A percentile compares a stretch with the other conserved stretches of the same genome.
Evolutionary conservation across 257 asterid genomes (phyloP).

Genomic region (Eustoma russellianum): DNA sequence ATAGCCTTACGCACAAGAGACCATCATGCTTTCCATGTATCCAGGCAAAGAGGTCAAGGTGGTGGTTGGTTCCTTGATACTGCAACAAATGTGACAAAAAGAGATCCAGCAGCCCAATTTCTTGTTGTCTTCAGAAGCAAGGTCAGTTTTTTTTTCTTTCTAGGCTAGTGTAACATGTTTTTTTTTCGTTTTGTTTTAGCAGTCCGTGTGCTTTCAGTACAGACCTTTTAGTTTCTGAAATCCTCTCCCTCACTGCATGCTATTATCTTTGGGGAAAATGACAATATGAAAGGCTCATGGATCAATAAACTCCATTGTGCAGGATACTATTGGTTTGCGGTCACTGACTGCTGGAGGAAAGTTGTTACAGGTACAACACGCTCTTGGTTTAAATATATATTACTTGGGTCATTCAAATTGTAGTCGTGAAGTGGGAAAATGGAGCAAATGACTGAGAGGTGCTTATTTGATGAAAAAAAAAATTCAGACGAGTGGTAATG

Average conservation of each 20-base stretch:
- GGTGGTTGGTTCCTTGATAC: conserved; percentile 99
- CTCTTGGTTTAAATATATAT: not conserved
- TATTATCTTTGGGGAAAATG: not conserved
- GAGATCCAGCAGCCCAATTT: conserved; percentile 99
- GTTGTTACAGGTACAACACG: conserved; percentile 66
- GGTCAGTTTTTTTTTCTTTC: conserved; percentile 36
- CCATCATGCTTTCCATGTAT: conserved; percentile 64
- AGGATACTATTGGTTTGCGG: conserved; percentile 94
- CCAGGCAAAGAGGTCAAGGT: conserved; percentile 87
- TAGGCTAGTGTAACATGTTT: conserved; percentile 3
- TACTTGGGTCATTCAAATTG: no score
- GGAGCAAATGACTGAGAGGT: no score
- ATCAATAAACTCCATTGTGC: conserved; percentile 15
- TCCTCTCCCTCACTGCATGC: no score
- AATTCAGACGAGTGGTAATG: no score
- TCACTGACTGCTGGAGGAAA: conserved; percentile 99
- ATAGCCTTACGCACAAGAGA: conserved; percentile 83
- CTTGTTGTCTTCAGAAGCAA: conserved; percentile 78
- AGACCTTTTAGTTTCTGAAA: not conserved
- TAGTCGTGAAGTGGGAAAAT: no score
- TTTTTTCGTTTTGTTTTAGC: no score
- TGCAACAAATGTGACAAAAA: conserved; percentile 67
- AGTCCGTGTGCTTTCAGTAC: not conserved
- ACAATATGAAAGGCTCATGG: not conserved
- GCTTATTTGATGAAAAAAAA: no score